Evolutionary conservation across 495 filamentous ascomycete genomes (phyloP).

Genomic region (Extremus antarcticus): DNA sequence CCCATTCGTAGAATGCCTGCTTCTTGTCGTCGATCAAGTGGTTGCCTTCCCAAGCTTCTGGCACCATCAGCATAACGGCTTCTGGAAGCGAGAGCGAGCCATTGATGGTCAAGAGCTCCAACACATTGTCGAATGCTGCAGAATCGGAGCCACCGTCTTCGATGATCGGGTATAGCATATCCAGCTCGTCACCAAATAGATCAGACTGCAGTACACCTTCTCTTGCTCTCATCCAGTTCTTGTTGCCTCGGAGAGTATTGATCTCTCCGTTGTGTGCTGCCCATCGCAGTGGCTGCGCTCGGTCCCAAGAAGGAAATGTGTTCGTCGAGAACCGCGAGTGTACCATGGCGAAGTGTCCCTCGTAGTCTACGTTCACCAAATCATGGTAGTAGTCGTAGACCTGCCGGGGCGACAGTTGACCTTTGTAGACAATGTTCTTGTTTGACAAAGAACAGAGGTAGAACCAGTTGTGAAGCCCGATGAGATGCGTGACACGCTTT

Average conservation of each 20-base stretch:
- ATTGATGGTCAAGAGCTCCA: constrained; percentile 92
- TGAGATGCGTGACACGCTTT: constrained; percentile 87
- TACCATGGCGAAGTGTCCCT: constrained; percentile 94
- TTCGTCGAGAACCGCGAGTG: constrained; percentile 99
- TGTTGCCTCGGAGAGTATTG: constrained; percentile 96
- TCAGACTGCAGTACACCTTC: constrained; percentile 92
- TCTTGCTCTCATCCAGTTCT: constrained; percentile 99
- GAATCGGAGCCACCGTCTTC: constrained; percentile 98
- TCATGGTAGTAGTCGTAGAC: constrained; percentile 99
- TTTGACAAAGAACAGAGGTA: constrained; percentile 96
- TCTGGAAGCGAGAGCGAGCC: constrained; percentile 94
- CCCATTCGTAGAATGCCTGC: constrained; percentile 99
- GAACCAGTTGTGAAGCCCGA: constrained; percentile 97
- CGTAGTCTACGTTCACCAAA: constrained; percentile 92
- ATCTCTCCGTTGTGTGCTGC: constrained; percentile 99
- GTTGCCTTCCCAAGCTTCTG: constrained; percentile 98
- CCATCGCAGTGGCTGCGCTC: constrained; percentile 93
- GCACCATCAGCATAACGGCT: constrained; percentile 98
- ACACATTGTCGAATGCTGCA: constrained; percentile 94
- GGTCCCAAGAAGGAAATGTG: constrained; percentile 98
- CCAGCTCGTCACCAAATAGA: constrained; percentile 86
- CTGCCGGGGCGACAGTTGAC: constrained; percentile 87
- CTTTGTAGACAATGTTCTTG: constrained; percentile 99
- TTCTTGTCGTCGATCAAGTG: constrained; percentile 85
- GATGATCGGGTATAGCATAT: constrained; percentile 85